phyloP scores from a whole-genome alignment of 2,329 filamentous ascomycete species.

The Microascus cirrosus region DNA sequence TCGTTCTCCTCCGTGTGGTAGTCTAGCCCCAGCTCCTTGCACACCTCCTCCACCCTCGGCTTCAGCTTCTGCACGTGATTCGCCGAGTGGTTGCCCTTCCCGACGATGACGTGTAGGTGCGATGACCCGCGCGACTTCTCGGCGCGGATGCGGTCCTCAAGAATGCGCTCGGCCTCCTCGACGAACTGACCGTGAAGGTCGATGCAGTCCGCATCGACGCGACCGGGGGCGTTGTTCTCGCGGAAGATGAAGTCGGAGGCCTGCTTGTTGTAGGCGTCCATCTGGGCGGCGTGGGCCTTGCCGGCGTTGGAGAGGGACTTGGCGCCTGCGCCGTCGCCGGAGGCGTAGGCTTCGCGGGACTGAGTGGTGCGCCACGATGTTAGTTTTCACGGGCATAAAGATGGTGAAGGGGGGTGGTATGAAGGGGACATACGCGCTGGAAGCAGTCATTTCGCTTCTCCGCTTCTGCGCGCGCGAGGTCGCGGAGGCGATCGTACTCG shows the following conservation, averaged over 20 bases:
- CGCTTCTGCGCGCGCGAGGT: constrained; percentile 71
- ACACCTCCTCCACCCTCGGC: constrained; percentile 83
- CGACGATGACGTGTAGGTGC: constrained; percentile 90
- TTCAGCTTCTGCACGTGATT: constrained; percentile 88
- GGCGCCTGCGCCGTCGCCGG: constrained; percentile 72
- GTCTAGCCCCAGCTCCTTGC: constrained; percentile 69
- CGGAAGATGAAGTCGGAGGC: constrained; percentile 92
- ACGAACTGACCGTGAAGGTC: constrained; percentile 93
- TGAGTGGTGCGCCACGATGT: constrained; percentile 12
- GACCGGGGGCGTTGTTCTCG: constrained; percentile 74
- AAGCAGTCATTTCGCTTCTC: constrained; percentile 69
- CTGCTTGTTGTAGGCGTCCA: constrained; percentile 83
- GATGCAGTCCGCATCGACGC: constrained; percentile 71
- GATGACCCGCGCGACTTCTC: constrained; percentile 63
- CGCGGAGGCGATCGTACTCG: constrained; percentile 87
- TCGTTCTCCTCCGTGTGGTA: constrained; percentile 82
- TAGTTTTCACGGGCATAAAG: too few relatives aligned
- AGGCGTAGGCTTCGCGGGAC: constrained; percentile 71
- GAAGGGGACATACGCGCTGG: constrained; percentile 45
- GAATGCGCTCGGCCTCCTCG: constrained; percentile 78
- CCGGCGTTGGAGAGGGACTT: constrained; percentile 77
- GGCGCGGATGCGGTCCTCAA: constrained; percentile 74
- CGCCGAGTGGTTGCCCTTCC: constrained; percentile 80
- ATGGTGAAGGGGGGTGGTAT: background rate
- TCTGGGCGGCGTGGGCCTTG: constrained; percentile 71